Conservation (phyloP, 1,284 basidiomycete species). For the Farysia itapuensis region DNA sequence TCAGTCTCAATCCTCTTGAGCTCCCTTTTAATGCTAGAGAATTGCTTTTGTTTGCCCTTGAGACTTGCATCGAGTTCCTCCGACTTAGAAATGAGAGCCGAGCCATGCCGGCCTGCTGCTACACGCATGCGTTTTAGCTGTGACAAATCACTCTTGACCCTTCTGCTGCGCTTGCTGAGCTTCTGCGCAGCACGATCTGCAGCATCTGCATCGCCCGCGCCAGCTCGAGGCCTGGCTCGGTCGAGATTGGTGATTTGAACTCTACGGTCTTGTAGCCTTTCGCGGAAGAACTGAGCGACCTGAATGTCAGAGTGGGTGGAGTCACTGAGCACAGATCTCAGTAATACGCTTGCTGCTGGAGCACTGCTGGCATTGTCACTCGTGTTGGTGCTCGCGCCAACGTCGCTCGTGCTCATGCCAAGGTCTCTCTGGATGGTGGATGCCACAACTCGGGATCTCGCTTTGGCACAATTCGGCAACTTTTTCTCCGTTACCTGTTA, state of each 20-base stretch:
- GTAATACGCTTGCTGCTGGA: too few species aligned
- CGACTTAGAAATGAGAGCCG: background rate
- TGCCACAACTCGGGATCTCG: too few species aligned
- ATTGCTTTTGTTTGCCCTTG: conserved; percentile 15
- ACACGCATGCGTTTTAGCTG: conserved; percentile 30
- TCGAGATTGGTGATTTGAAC: conserved; percentile 41
- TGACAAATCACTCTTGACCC: conserved; percentile 29
- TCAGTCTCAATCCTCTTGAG: conserved; percentile 17
- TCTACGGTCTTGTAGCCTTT: conserved; percentile 33
- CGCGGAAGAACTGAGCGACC: conserved; percentile 21
- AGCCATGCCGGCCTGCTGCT: conserved; percentile 8
- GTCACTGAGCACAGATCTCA: conserved; percentile 9
- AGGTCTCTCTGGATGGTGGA: too few species aligned
- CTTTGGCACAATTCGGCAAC: too few species aligned
- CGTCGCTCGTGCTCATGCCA: too few species aligned
- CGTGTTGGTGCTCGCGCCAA: too few species aligned
- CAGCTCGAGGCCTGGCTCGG: conserved; percentile 25
- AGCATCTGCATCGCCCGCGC: conserved; percentile 14
- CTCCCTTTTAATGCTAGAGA: conserved; percentile 10
- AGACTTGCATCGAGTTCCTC: background rate
- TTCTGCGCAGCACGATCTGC: conserved; percentile 17
- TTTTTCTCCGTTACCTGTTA: too few species aligned
- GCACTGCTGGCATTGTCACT: too few species aligned
- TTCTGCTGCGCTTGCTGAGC: conserved; percentile 17
- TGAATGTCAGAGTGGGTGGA: conserved; percentile 12